Percentiles rank a stretch among this genome's conserved stretches.
phyloP scores from a whole-genome alignment of 2,329 filamentous ascomycete genomes.

The Cytospora leucostoma region DNA sequence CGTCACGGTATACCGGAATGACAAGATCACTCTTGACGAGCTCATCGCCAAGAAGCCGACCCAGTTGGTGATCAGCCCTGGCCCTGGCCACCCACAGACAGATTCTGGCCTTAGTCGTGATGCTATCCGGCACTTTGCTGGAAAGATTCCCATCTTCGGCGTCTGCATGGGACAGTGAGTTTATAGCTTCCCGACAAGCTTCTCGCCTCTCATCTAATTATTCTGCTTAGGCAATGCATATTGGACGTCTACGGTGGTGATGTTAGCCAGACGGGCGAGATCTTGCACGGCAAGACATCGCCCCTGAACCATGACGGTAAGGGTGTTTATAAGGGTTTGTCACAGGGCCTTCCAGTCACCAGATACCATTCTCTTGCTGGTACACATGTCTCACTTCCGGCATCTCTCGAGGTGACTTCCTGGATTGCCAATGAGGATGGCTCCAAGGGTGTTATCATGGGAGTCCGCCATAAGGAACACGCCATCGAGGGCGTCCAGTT shows the following conservation, averaged over 20 bases:
- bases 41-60: conserved; percentile 83
- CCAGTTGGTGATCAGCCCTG: conserved; percentile 91
- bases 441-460: conserved; percentile 89
- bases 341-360: conserved; percentile 82
- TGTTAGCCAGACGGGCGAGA: conserved; percentile 91
- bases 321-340: conserved; percentile 84
- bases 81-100: conserved; percentile 86
- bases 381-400: conserved; percentile 82
- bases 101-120: conserved; percentile 94
- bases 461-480: conserved; percentile 88
- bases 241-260: conserved; percentile 90
- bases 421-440: conserved; percentile 80
- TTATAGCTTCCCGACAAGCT: neutral
- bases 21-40: conserved; percentile 84
- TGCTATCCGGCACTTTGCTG: conserved; percentile 86
- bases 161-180: conserved; percentile 96
- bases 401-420: conserved; percentile 84
- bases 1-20: conserved; percentile 89
- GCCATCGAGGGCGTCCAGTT: conserved; percentile 97
- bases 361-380: conserved; percentile 96
- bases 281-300: conserved; percentile 96
- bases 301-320: conserved; percentile 84
- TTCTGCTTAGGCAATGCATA: conserved; percentile 75
- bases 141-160: conserved; percentile 94
- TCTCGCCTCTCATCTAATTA: conserved; percentile 13